phyloP scores from a whole-genome alignment of 2,329 filamentous ascomycete species.

The Mariannaea elegans region DNA sequence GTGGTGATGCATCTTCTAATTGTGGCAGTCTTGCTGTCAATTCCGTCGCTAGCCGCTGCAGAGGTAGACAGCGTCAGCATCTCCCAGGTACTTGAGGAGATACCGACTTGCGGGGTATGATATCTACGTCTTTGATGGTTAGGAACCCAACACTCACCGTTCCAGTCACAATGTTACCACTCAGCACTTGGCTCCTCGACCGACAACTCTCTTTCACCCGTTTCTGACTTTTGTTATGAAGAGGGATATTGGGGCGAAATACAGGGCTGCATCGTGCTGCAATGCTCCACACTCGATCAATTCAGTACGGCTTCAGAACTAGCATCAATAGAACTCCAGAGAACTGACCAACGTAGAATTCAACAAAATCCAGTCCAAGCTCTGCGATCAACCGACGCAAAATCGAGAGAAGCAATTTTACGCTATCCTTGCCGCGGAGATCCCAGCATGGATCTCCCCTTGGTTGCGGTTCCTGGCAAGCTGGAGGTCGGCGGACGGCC shows the following conservation, averaged over 20 bases:
- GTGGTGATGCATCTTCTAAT: slow-evolving; percentile 11
- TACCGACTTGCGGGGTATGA: slow-evolving; percentile 19
- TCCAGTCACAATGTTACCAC: slow-evolving; percentile 13
- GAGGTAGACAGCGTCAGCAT: neutral
- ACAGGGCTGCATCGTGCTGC: slow-evolving; percentile 24
- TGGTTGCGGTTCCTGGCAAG: slow-evolving; percentile 49
- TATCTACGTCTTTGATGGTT: neutral
- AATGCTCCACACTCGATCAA: slow-evolving; percentile 31
- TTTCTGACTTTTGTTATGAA: slow-evolving; percentile 25
- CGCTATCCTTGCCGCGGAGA: slow-evolving; percentile 47
- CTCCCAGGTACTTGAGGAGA: slow-evolving; percentile 1
- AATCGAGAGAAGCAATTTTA: slow-evolving; percentile 45
- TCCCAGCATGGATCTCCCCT: slow-evolving; percentile 46
- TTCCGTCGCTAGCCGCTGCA: neutral
- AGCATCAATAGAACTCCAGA: no score
- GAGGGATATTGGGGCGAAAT: slow-evolving; percentile 7
- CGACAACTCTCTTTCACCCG: slow-evolving; percentile 8
- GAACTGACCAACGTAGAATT: slow-evolving; percentile 39
- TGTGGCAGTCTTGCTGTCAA: slow-evolving; percentile 13
- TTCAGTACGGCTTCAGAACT: slow-evolving; percentile 24
- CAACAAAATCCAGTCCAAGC: slow-evolving; percentile 42
- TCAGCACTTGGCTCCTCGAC: neutral
- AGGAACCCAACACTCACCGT: neutral
- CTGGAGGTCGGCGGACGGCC: slow-evolving; percentile 42
- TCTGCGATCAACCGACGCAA: slow-evolving; percentile 44